Evolutionary conservation across 345 rosid genomes (phyloP).

Genomic region (Pugionium dolabratum): DNA sequence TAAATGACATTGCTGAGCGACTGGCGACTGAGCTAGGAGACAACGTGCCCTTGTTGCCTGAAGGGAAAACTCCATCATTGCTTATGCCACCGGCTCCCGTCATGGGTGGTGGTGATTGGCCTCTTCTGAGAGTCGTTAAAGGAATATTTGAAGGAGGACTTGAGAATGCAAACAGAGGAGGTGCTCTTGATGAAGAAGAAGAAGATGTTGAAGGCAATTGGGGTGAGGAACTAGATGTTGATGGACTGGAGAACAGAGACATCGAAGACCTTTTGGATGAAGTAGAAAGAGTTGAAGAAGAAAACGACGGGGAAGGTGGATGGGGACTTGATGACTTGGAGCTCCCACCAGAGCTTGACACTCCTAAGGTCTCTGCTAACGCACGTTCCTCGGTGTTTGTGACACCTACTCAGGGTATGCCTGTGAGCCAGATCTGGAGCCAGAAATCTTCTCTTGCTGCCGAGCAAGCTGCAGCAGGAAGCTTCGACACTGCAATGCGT

Average conservation of each 20-base stretch:
- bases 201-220: conserved; percentile 77
- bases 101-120: conserved; percentile 91
- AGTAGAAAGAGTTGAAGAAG: conserved; percentile 63
- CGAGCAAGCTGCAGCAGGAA: conserved; percentile 91
- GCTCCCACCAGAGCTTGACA: conserved; percentile 83
- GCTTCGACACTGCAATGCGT: conserved; percentile 91
- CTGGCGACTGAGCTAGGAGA: conserved; percentile 74
- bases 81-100: conserved; percentile 80
- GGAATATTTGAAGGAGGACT: conserved; percentile 94
- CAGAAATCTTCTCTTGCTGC: conserved; percentile 91
- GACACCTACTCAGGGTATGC: conserved; percentile 87
- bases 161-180: conserved; percentile 56
- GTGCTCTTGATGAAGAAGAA: conserved; percentile 68
- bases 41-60: conserved; percentile 65
- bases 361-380: conserved; percentile 61
- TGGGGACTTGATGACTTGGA: conserved; percentile 96
- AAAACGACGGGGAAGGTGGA: conserved; percentile 74
- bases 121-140: conserved; percentile 87
- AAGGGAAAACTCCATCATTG: conserved; percentile 70
- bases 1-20: conserved; percentile 69
- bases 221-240: conserved; percentile 82
- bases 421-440: conserved; percentile 84
- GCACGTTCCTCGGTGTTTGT: conserved; percentile 70
- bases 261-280: conserved; percentile 56
- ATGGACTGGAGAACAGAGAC: conserved; percentile 66